A percentile compares a stretch with the other conserved stretches of the same genome.
Conservation (phyloP, 2,329 filamentous ascomycete genomes). For the Colletotrichum neosansevieriae region DNA sequence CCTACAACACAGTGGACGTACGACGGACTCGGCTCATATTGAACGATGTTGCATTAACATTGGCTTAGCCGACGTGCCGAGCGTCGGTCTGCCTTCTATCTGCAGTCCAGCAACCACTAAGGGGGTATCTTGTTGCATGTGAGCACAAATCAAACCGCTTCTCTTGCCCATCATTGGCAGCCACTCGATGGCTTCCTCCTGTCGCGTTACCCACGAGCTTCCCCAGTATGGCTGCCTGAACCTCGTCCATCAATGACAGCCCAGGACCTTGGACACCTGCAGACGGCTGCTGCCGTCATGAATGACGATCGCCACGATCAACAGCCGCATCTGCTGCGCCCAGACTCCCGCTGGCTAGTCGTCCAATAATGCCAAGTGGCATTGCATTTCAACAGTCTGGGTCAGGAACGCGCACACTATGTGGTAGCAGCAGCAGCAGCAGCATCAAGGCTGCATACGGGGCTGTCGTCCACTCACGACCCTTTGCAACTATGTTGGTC, state of each 20-base stretch:
- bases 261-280: constrained; percentile 8
- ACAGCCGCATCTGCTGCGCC: constrained; percentile 31
- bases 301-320: constrained; percentile 35
- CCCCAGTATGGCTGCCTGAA: constrained; percentile 12
- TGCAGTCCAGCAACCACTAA: constrained; percentile 24
- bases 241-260: constrained; percentile 18
- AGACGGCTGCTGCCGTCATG: constrained; percentile 33
- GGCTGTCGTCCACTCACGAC: constrained; percentile 9
- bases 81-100: constrained; percentile 19
- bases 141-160: constrained; percentile 28
- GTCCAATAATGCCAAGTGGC: constrained; percentile 28
- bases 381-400: constrained; percentile 19
- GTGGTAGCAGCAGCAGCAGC: constrained; percentile 5
- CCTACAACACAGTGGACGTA: background rate
- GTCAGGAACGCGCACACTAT: constrained; percentile 28
- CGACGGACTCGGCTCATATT: background rate
- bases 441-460: constrained; percentile 16
- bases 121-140: constrained; percentile 38
- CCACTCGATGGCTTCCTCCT: constrained; percentile 7
- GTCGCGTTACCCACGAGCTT: constrained; percentile 21
- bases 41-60: constrained; percentile 24
- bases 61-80: constrained; percentile 31
- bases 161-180: constrained; percentile 26
- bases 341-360: constrained; percentile 7
- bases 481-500: background rate